These are phyloP conservation scores for Colletotrichum costaricense DNA, from an alignment of 2,329 filamentous ascomycete genomes.

Conservation along the genomic window DNA sequence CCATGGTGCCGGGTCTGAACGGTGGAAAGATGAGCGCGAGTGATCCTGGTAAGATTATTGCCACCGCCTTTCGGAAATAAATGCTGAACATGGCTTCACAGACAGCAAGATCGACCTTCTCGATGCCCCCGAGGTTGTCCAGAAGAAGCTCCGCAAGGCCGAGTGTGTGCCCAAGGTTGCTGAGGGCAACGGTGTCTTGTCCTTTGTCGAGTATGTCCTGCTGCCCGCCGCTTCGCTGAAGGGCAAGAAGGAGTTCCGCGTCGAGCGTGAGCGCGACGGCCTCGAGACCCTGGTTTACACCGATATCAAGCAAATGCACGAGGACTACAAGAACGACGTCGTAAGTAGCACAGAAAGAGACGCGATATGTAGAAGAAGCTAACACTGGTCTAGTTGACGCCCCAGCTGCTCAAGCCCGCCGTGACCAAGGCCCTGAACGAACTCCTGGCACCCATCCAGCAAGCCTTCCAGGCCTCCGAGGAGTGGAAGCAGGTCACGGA, in stretches of 20 bases:
- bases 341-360: background rate
- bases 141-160: slow-evolving; percentile 89
- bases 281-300: slow-evolving; percentile 82
- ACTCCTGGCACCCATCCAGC: slow-evolving; percentile 82
- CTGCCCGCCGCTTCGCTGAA: slow-evolving; percentile 79
- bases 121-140: slow-evolving; percentile 78
- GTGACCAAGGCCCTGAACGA: slow-evolving; percentile 78
- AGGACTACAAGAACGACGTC: slow-evolving; percentile 83
- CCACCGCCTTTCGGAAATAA: no score
- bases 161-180: slow-evolving; percentile 79
- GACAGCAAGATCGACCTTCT: slow-evolving; percentile 96
- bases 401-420: slow-evolving; percentile 89
- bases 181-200: slow-evolving; percentile 88
- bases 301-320: slow-evolving; percentile 78
- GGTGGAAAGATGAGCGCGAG: slow-evolving; percentile 90
- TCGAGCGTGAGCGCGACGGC: slow-evolving; percentile 73
- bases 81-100: slow-evolving; percentile 41
- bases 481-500: slow-evolving; percentile 83
- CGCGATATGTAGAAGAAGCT: slow-evolving; percentile 9
- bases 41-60: slow-evolving; percentile 63
- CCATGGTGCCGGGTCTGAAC: slow-evolving; percentile 89
- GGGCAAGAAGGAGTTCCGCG: slow-evolving; percentile 69
- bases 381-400: slow-evolving; percentile 67
- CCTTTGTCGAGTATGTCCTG: slow-evolving; percentile 88
- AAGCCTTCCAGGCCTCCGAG: slow-evolving; percentile 73